These are phyloP conservation scores for Xylariaceae sp. DNA, from an alignment of 2,329 filamentous ascomycete genomes.

Conservation along the genomic window DNA sequence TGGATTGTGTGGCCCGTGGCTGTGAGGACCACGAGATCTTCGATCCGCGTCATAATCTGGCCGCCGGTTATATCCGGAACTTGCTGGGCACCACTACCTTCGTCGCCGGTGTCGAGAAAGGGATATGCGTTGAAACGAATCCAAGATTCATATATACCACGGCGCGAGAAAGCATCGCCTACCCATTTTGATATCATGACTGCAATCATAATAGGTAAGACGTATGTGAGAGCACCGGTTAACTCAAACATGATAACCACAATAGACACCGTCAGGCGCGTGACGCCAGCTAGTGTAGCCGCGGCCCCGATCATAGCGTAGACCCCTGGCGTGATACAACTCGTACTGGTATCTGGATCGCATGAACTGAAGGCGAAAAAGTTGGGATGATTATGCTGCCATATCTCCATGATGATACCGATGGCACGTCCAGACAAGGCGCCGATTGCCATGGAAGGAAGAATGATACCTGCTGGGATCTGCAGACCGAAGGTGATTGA, in stretches of 20 bases:
- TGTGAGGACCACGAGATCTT: slow-evolving; percentile 84
- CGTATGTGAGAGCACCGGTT: slow-evolving; percentile 91
- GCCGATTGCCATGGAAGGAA: slow-evolving; percentile 94
- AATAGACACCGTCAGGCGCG: slow-evolving; percentile 94
- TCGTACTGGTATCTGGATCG: slow-evolving; percentile 70
- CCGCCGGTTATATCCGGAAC: slow-evolving; percentile 80
- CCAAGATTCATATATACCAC: slow-evolving; percentile 97
- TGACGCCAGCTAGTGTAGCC: slow-evolving; percentile 88
- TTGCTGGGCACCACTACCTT: slow-evolving; percentile 41
- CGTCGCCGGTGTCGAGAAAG: slow-evolving; percentile 88
- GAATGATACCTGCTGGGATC: slow-evolving; percentile 90
- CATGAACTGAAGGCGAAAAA: slow-evolving; percentile 77
- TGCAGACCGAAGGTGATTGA: slow-evolving; percentile 89
- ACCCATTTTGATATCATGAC: slow-evolving; percentile 99
- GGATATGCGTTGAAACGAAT: slow-evolving; percentile 95
- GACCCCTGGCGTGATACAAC: slow-evolving; percentile 88
- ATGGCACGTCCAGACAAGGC: slow-evolving; percentile 85
- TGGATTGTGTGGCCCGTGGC: slow-evolving; percentile 84
- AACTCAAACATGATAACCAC: slow-evolving; percentile 99
- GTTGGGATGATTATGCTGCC: slow-evolving; percentile 73
- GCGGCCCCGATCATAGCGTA: slow-evolving; percentile 97
- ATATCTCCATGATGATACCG: slow-evolving; percentile 84
- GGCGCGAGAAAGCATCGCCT: slow-evolving; percentile 86
- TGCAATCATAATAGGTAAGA: slow-evolving; percentile 97
- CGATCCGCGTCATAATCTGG: slow-evolving; percentile 87